Percentiles rank a stretch among this genome's conserved stretches.
These are phyloP conservation scores for Monosporascus sp. DNA, from an alignment of 2,329 filamentous ascomycete species.

Conservation along the genomic window DNA sequence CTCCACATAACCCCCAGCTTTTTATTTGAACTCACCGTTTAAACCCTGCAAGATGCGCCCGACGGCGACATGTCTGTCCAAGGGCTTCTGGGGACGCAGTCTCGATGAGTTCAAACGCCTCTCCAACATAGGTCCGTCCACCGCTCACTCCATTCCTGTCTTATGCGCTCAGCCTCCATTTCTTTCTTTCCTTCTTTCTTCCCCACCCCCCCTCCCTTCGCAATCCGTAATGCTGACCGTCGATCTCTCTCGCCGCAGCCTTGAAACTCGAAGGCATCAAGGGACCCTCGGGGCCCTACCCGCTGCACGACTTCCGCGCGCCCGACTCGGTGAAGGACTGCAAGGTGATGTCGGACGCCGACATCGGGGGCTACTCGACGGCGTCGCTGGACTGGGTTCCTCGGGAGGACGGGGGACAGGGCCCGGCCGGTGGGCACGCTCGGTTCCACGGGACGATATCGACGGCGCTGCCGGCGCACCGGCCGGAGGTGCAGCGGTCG, in stretches of 20 bases:
- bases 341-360: conserved; percentile 80
- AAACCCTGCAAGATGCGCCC: conserved; percentile 39
- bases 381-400: conserved; percentile 63
- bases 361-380: conserved; percentile 81
- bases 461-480: conserved; percentile 70
- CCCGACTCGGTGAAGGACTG: conserved; percentile 42
- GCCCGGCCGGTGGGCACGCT: conserved; percentile 43
- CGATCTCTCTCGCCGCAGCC: conserved; percentile 37
- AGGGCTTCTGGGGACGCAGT: conserved; percentile 53
- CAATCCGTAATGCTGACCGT: conserved; percentile 1
- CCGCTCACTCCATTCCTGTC: neutral
- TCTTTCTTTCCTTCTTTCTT: neutral
- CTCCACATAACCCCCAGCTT: conserved; percentile 6
- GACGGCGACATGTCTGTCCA: conserved; percentile 37
- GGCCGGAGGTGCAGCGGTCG: conserved; percentile 67
- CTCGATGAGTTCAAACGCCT: conserved; percentile 55
- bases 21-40: neutral
- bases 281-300: conserved; percentile 56
- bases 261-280: conserved; percentile 65
- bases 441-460: conserved; percentile 87
- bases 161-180: neutral
- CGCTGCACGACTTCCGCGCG: conserved; percentile 58
- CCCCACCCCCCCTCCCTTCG: neutral
- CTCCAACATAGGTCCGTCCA: conserved; percentile 45
- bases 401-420: neutral